phyloP scores from a whole-genome alignment of 257 asterid genomes.

The Solanum tacnaense region DNA sequence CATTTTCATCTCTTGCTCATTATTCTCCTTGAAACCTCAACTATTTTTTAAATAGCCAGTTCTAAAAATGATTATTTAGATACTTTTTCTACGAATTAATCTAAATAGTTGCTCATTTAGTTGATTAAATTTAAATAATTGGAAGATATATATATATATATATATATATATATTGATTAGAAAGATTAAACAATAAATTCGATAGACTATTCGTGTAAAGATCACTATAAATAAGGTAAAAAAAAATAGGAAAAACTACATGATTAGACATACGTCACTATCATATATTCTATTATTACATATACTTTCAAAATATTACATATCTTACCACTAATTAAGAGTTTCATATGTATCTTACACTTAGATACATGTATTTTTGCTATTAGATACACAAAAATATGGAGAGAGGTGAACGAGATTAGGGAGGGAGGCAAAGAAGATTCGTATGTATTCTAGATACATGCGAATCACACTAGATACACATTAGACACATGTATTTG shows the following conservation, averaged over 20 bases:
- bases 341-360: accelerated
- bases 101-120: neutral
- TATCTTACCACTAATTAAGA: no score
- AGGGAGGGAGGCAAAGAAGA: neutral
- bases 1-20: neutral
- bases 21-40: neutral
- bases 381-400: no score
- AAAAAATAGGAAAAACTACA: accelerated
- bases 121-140: neutral
- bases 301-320: no score
- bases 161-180: neutral
- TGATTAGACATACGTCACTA: neutral
- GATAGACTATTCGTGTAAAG: neutral
- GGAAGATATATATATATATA: neutral
- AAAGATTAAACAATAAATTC: neutral
- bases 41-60: neutral
- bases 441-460: no score
- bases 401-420: neutral
- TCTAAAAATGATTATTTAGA: no score
- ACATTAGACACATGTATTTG: neutral
- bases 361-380: accelerated
- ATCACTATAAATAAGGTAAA: no score
- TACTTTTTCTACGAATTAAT: no score
- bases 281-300: neutral
- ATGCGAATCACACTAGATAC: neutral